Percentiles rank a stretch among this genome's conserved stretches.
Evolutionary conservation across 2,329 filamentous ascomycete genomes (phyloP).

Genomic region (Dothideomycetes sp.): DNA sequence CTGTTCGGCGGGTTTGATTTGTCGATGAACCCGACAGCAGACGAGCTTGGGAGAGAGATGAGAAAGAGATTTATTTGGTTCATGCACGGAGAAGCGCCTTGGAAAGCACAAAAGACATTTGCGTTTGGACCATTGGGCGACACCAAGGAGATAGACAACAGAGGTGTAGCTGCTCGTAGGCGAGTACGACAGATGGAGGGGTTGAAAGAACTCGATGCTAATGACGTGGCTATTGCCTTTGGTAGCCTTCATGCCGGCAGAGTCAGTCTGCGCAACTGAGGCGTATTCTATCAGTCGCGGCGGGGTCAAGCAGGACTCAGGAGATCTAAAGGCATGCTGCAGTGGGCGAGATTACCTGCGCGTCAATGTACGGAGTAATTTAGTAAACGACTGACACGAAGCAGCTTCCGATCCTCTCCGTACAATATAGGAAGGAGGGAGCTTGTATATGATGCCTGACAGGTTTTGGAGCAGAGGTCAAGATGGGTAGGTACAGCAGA

Average conservation of each 20-base stretch:
- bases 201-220: conserved; percentile 24
- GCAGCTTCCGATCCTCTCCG: too few species aligned
- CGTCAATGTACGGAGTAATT: too few species aligned
- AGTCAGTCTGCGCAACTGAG: conserved; percentile 29
- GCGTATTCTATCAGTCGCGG: background rate
- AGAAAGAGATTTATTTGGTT: conserved; percentile 35
- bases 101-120: conserved; percentile 26
- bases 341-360: too few species aligned
- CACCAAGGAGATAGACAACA: conserved; percentile 25
- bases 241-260: conserved; percentile 31
- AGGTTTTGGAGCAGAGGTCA: too few species aligned
- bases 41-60: conserved; percentile 29
- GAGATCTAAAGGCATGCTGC: too few species aligned
- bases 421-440: too few species aligned
- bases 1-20: conserved; percentile 36
- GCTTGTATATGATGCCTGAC: too few species aligned
- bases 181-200: conserved; percentile 25
- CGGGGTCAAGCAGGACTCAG: too few species aligned
- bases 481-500: too few species aligned
- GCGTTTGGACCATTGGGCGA: conserved; percentile 35
- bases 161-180: conserved; percentile 27
- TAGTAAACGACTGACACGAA: too few species aligned
- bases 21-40: conserved; percentile 27
- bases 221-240: conserved; percentile 25
- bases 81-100: conserved; percentile 29